phyloP scores from a whole-genome alignment of 139 green algal genomes.

The Chlorella sorokiniana region DNA sequence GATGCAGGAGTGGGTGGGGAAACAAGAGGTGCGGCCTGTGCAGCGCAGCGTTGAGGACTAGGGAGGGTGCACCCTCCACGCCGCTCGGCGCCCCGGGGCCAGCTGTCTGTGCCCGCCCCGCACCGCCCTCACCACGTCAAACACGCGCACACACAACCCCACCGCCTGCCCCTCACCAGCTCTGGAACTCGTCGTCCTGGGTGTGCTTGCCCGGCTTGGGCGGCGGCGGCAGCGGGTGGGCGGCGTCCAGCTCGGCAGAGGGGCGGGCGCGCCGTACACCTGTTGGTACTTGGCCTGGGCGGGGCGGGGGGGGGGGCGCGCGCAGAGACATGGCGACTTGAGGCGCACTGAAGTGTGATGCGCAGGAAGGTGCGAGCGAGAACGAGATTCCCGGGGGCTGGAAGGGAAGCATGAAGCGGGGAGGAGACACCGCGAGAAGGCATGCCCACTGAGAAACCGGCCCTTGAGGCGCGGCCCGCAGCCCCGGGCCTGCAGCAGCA shows the following conservation, averaged over 20 bases:
- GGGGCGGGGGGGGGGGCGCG: not conserved
- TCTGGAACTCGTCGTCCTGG: conserved; percentile 57
- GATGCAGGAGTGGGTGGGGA: not conserved
- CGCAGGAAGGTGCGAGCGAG: no score
- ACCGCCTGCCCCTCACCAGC: conserved; percentile 47
- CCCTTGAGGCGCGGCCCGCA: no score
- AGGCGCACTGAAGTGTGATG: no score
- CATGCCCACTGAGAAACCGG: no score
- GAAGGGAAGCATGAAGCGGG: no score
- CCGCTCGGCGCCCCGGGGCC: no score
- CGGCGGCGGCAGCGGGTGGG: conserved; percentile 72
- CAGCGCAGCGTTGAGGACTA: not conserved
- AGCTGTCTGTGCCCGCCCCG: no score
- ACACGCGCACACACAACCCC: not conserved
- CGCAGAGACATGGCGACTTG: no score
- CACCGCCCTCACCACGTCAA: not conserved
- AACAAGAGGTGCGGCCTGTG: not conserved
- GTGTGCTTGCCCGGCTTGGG: conserved; percentile 44
- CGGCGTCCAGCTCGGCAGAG: conserved; percentile 67
- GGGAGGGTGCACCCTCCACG: no score
- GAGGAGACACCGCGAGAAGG: no score
- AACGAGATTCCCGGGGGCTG: no score
- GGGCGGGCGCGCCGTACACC: conserved; percentile 58
- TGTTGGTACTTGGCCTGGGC: conserved; percentile 38
- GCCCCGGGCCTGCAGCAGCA: no score